phyloP scores from a whole-genome alignment of 2,329 filamentous ascomycete species.

The Penicillium sp. region DNA sequence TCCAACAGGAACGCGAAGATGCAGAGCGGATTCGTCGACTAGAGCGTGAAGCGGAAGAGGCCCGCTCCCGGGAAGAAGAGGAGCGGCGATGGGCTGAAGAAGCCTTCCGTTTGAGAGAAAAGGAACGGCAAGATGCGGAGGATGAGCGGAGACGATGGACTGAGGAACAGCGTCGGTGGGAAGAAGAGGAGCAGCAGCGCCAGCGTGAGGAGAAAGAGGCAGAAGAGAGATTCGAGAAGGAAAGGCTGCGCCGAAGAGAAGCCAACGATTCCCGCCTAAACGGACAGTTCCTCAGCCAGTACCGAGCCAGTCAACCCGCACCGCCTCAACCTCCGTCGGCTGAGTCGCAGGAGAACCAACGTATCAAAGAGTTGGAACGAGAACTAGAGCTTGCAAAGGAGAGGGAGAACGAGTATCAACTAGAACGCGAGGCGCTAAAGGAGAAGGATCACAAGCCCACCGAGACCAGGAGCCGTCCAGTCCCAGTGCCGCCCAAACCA shows the following conservation, averaged over 20 bases:
- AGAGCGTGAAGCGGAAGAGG: constrained; percentile 58
- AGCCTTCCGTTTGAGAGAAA: constrained; percentile 55
- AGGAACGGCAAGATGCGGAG: constrained; percentile 51
- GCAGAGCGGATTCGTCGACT: constrained; percentile 54
- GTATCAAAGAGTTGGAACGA: constrained; percentile 79
- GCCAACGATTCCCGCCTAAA: constrained; percentile 71
- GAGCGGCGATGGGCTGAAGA: constrained; percentile 55
- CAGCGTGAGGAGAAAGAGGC: constrained; percentile 74
- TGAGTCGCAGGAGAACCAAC: constrained; percentile 63
- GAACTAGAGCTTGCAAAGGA: constrained; percentile 71
- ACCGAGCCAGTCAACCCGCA: constrained; percentile 71
- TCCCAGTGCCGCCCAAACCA: constrained; percentile 42
- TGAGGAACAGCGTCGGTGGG: constrained; percentile 71
- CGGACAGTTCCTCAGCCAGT: constrained; percentile 86
- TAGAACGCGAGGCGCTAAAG: constrained; percentile 60
- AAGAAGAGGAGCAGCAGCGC: constrained; percentile 73
- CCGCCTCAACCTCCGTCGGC: constrained; percentile 44
- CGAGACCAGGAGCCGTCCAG: constrained; percentile 35
- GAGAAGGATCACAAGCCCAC: constrained; percentile 31
- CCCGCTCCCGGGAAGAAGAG: constrained; percentile 50
- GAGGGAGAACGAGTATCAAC: constrained; percentile 67
- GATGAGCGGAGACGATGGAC: constrained; percentile 53
- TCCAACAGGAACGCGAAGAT: constrained; percentile 57
- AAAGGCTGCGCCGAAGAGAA: constrained; percentile 65
- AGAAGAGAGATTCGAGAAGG: constrained; percentile 68